Percentiles rank a stretch among this genome's conserved stretches.
Evolutionary conservation across 176 grass and related monocot genomes (phyloP).

Genomic region (Aegilops umbellulata): DNA sequence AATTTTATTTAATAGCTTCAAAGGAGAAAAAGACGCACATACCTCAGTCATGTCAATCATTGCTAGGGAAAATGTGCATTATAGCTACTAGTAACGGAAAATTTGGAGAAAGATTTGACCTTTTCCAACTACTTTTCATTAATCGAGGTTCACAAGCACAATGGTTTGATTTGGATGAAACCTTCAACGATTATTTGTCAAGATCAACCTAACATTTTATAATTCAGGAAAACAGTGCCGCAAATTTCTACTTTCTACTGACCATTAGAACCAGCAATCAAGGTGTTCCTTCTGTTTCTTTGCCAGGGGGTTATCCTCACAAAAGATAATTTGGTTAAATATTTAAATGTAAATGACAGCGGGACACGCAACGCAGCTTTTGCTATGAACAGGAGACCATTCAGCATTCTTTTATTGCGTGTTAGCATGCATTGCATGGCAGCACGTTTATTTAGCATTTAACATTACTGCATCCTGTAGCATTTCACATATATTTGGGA

Average conservation of each 20-base stretch:
- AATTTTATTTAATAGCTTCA: too few species aligned
- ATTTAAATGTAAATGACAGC: too few species aligned
- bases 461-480: neutral
- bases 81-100: neutral
- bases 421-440: neutral
- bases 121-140: conserved; percentile 1
- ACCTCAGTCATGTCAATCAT: neutral
- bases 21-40: neutral
- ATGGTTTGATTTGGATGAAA: neutral
- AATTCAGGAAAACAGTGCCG: neutral
- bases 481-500: neutral
- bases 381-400: neutral
- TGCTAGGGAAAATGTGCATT: neutral
- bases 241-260: too few species aligned
- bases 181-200: neutral
- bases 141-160: conserved; percentile 4
- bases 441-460: neutral
- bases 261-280: neutral
- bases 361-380: neutral
- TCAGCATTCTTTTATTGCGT: neutral
- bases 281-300: neutral
- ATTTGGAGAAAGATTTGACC: neutral
- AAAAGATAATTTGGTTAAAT: too few species aligned
- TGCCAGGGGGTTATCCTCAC: too few species aligned
- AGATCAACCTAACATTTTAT: neutral